These are phyloP conservation scores for Talaromyces piceae DNA, from an alignment of 2,329 filamentous ascomycete genomes.

Conservation along the genomic window DNA sequence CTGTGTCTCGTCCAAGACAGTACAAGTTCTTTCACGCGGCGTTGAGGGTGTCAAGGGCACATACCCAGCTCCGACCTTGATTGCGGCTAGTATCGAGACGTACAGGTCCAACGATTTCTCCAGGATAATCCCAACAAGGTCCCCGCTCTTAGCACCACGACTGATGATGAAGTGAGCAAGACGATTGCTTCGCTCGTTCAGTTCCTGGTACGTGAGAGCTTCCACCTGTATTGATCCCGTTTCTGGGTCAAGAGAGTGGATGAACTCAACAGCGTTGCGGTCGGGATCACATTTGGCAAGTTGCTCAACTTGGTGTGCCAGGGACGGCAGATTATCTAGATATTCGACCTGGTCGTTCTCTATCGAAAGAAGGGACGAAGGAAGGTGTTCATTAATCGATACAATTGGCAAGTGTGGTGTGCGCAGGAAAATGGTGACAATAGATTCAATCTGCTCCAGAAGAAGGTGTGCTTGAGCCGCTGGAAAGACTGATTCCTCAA, in stretches of 20 bases:
- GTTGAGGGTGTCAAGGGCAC: constrained; percentile 71
- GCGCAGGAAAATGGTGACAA: constrained; percentile 41
- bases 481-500: constrained; percentile 48
- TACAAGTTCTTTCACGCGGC: constrained; percentile 52
- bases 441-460: constrained; percentile 52
- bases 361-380: constrained; percentile 39
- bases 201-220: constrained; percentile 54
- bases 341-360: constrained; percentile 38
- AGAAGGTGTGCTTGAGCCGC: constrained; percentile 50
- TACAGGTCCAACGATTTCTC: constrained; percentile 70
- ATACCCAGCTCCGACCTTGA: constrained; percentile 72
- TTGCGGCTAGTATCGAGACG: constrained; percentile 61
- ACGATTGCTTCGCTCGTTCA: constrained; percentile 59
- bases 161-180: constrained; percentile 52
- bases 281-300: constrained; percentile 44
- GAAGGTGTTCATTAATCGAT: constrained; percentile 22
- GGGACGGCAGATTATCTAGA: constrained; percentile 33
- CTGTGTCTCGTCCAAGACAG: constrained; percentile 56
- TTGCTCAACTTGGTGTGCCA: constrained; percentile 50
- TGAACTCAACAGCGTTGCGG: constrained; percentile 59
- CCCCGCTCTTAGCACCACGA: constrained; percentile 42
- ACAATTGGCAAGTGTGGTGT: constrained; percentile 27
- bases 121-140: constrained; percentile 66
- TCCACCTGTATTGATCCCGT: constrained; percentile 24
- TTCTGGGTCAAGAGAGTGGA: constrained; percentile 38